Conservation (phyloP, 202 grass and related monocot species). For the Setaria viridis region DNA sequence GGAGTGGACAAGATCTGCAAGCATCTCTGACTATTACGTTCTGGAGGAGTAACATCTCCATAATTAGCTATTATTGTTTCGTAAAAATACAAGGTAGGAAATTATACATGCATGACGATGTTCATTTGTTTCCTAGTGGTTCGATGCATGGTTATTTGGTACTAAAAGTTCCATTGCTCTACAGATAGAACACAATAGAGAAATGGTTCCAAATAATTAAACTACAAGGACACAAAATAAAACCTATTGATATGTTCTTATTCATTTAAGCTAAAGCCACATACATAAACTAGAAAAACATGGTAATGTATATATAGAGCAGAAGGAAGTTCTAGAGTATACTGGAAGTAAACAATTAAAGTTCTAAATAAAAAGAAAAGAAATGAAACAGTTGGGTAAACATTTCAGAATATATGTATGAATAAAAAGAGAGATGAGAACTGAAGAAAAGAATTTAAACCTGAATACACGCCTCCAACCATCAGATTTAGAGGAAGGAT, state of each 20-base stretch:
- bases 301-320: background rate
- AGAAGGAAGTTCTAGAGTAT: background rate
- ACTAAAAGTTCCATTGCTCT: background rate
- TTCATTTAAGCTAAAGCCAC: background rate
- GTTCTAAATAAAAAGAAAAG: too few species aligned
- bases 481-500: slow-evolving; percentile 17
- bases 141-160: background rate
- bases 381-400: background rate
- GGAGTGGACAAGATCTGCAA: slow-evolving; percentile 14
- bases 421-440: background rate
- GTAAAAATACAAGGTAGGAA: background rate
- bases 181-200: background rate
- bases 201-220: background rate
- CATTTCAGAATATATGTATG: background rate
- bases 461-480: background rate
- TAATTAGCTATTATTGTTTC: background rate
- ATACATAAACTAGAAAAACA: background rate
- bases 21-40: slow-evolving; percentile 26
- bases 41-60: slow-evolving; percentile 9
- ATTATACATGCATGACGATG: background rate
- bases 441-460: background rate
- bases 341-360: background rate
- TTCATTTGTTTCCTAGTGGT: background rate
- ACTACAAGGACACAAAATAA: background rate
- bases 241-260: background rate